Evolutionary conservation across 768 basidiomycete species (phyloP), one percentile per base, ranked within the genome.

Genomic region (Pholiota molesta): DNA sequence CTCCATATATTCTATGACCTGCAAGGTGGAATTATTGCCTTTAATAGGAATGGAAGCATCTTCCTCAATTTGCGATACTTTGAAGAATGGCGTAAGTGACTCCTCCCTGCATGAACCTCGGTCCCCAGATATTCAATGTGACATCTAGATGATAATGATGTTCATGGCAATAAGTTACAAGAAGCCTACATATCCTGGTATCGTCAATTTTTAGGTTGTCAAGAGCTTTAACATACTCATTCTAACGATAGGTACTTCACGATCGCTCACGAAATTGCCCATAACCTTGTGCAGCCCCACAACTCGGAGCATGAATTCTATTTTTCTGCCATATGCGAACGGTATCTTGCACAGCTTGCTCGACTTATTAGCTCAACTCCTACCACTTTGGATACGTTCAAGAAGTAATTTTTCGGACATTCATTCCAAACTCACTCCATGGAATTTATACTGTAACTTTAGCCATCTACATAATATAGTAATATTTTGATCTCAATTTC

Each of bases 251-350:
- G 91, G 92, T 99, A 90, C 74, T 94, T 96, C 69, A 89, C 91
- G 0, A 81, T 97, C 14, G 95, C 96, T 0, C 97, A 97, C 72
- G 95, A 95, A 70, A 91, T 95, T 66, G 93, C 93, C 9, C 95
- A 98, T 74, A 98, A 97, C 69, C 78, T 97, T 2, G 89, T 96
- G 16, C 81, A 87, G 44, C 84, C 86, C 0, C 96, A 97, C 68
- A 95, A 97, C 72, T 88, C 92, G 0, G 90, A 95, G 70, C 95
- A 97, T 65, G 94, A 95, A 65, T 98, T 97, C 73, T 97, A 94
- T 73, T 95, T 97, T 69, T 94, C 94, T 29, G 88, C 92, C 6
- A 91, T 98, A 19, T 92, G 91, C 65, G 93, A 97, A 75, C 83
- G 81, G 35, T 81, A 83, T 69, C 70, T 89, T 28, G 64, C 79